Base-by-base conservation (phyloP, 352 stramenopile species). In the Pythium myriotylum region DNA sequence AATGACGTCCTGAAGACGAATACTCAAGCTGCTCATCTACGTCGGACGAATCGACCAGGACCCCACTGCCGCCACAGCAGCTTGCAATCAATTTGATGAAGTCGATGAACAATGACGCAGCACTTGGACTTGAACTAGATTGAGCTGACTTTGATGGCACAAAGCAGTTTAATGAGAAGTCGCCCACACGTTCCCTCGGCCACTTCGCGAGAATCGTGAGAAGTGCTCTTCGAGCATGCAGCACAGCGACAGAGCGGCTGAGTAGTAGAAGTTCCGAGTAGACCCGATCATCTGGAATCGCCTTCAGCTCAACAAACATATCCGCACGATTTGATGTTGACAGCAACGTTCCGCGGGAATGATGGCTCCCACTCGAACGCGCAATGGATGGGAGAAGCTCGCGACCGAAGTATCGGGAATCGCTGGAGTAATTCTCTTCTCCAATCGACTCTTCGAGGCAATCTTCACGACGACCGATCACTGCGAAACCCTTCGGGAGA, bases 11-110 rank as follows among this genome's bases (percentile, higher is more conserved):
- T 9, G 61, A 68, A 3, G 47, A 68, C 20, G 35, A 70, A 29
- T 56, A 65, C 16, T 70, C 62, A 0, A 64, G 50, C 14, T 58
- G 55, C 35, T 70, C 55, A 29, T 65, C 42, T 16, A 65, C 33
- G 23, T 57, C 54, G 14, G 42, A 45, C 0, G 55, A 55, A 16
- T 65, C 55, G n/a, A 76, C 41, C 0, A 32, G 41, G 8, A n/a
- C 19, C 14, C 56, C 47, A 5, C 37, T 55, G 23, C 56, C 56
- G 27, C 77, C 80, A 52, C 76, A 91, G 27, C 89, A 74, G 16
- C 85, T 84, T 17, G 84, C 82, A 50, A 89, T 86, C 17, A 96
- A 62, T 65, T 94, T 94, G 54, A 96, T 73, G 57, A 96, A 95
- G 40, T 92, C 84, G 16, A 92, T 81, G 39, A 96, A 88, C 20